phyloP scores from a whole-genome alignment of 2,329 filamentous ascomycete genomes.

The Calonectria pseudoreteaudii region DNA sequence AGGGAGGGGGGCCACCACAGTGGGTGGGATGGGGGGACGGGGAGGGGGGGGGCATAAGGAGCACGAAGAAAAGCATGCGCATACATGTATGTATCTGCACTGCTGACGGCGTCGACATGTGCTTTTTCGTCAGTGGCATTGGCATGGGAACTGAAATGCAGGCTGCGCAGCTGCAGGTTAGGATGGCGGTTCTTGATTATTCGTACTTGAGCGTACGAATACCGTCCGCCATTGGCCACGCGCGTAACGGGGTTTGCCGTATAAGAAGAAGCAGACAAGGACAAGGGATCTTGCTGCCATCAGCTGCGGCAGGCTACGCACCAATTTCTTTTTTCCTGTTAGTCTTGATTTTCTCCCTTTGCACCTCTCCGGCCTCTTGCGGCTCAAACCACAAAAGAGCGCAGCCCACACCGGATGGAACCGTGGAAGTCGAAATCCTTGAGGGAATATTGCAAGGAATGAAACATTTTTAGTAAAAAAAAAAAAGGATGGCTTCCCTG shows the following conservation, averaged over 20 bases:
- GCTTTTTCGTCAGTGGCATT: neutral
- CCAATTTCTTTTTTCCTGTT: neutral
- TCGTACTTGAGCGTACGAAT: constrained; percentile 12
- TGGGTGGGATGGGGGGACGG: neutral
- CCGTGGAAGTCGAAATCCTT: neutral
- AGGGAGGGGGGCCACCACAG: neutral
- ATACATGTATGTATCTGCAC: neutral
- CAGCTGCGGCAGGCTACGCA: constrained; percentile 7
- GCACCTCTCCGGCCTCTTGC: neutral
- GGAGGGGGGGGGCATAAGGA: neutral
- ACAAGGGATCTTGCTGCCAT: constrained; percentile 1
- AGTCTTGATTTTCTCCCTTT: neutral
- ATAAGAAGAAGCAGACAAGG: neutral
- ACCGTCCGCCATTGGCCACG: neutral
- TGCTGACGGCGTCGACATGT: constrained; percentile 3
- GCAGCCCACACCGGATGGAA: constrained; percentile 4
- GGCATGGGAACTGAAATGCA: neutral
- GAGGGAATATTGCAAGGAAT: neutral
- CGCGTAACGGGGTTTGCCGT: neutral
- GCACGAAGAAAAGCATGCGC: neutral
- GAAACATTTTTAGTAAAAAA: neutral
- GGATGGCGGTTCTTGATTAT: constrained; percentile 5
- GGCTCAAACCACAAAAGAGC: constrained; percentile 7
- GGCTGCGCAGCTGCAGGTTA: neutral
- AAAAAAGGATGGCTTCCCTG: neutral